phyloP scores from a whole-genome alignment of 1,284 basidiomycete species.

The Malassezia sp. region DNA sequence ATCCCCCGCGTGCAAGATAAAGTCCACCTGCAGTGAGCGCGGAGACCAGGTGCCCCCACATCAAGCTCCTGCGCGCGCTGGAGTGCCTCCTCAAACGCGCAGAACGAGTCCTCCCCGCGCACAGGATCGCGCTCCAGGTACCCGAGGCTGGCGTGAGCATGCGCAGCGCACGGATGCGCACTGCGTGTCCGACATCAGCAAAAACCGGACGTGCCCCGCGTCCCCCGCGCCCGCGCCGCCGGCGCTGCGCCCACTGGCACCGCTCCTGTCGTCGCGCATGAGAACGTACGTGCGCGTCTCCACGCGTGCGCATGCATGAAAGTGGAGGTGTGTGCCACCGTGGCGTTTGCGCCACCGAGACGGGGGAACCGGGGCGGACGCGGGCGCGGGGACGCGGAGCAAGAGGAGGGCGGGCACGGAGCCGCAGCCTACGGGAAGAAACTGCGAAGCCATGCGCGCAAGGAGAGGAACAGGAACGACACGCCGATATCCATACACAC shows the following conservation, averaged over 20 bases:
- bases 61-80: conserved; percentile 77
- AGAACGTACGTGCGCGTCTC: no score
- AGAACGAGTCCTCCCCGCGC: conserved; percentile 84
- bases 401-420: no score
- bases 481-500: conserved; percentile 3
- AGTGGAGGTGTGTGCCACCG: no score
- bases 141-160: conserved; percentile 59
- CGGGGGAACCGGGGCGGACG: no score
- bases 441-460: not conserved
- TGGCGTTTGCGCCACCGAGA: no score
- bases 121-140: conserved; percentile 89
- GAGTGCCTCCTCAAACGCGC: conserved; percentile 86
- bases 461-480: not conserved
- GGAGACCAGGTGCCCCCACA: conserved; percentile 50
- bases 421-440: no score
- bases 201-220: conserved; percentile 2
- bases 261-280: no score
- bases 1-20: conserved; percentile 78
- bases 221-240: no score
- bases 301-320: no score
- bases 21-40: conserved; percentile 15
- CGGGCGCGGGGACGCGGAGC: no score
- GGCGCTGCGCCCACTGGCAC: no score
- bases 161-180: conserved; percentile 5
- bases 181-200: conserved; percentile 43